Conservation (phyloP, 306 rosid genomes). For the Arachis stenosperma region DNA sequence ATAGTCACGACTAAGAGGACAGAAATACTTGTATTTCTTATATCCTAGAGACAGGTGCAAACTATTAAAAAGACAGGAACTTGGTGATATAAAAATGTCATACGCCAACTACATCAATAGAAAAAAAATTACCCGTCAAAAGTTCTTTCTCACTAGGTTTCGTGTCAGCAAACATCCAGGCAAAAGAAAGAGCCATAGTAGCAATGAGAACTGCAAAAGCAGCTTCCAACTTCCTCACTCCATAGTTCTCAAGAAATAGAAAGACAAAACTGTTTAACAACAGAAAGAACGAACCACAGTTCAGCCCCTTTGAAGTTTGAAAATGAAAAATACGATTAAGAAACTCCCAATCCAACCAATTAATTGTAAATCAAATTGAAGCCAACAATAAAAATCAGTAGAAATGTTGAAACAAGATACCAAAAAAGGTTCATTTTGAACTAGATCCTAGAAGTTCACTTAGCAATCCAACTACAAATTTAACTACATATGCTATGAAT, state of each 20-base stretch:
- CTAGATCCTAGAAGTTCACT: conserved; percentile 10
- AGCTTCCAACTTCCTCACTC: conserved; percentile 94
- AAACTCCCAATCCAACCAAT: conserved; percentile 19
- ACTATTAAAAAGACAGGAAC: conserved; percentile 11
- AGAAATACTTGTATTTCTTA: conserved; percentile 15
- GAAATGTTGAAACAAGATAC: not conserved
- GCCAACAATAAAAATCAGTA: not conserved
- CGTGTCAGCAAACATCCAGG: conserved; percentile 91
- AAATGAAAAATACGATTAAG: conserved; percentile 3
- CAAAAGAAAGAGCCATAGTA: conserved; percentile 80
- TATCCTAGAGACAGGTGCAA: conserved; percentile 2
- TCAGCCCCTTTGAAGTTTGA: conserved; percentile 32
- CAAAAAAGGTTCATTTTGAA: not conserved
- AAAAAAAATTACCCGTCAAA: conserved; percentile 55
- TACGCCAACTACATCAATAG: conserved; percentile 16
- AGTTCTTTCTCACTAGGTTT: conserved; percentile 76
- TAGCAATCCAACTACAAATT: not conserved
- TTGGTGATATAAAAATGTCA: conserved; percentile 7
- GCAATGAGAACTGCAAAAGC: conserved; percentile 81
- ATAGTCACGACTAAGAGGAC: conserved; percentile 19
- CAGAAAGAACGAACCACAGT: conserved; percentile 41
- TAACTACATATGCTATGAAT: not conserved
- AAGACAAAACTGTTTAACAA: conserved; percentile 67
- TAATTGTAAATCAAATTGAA: conserved; percentile 5
- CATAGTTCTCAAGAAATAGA: conserved; percentile 86